Evolutionary conservation across 2,329 filamentous ascomycete genomes (phyloP).

Genomic region (Pseudophaeomoniella oleicola): DNA sequence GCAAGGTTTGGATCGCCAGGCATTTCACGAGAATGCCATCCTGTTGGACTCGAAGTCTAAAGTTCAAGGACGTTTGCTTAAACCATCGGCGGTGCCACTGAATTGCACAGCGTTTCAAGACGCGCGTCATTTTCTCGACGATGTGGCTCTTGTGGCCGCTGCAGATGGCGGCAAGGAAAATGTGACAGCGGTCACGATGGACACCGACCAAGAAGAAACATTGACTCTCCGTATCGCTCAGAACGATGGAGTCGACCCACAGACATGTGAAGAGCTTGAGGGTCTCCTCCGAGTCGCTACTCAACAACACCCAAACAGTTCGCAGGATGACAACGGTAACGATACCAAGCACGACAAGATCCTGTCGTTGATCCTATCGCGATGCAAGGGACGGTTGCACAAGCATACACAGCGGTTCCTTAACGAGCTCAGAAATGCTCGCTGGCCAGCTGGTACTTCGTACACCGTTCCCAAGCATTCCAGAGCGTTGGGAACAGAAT

Average conservation of each 20-base stretch:
- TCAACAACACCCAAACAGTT: background rate
- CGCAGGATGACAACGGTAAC: background rate
- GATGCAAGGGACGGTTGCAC: background rate
- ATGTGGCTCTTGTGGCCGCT: slow-evolving; percentile 3
- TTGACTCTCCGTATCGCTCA: background rate
- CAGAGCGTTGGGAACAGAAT: background rate
- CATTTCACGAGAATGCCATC: slow-evolving; percentile 4
- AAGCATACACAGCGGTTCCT: background rate
- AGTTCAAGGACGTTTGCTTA: slow-evolving; percentile 2
- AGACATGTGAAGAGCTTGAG: background rate
- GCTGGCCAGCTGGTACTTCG: background rate
- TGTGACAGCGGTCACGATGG: slow-evolving; percentile 3
- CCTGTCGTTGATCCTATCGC: background rate
- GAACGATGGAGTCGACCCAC: background rate
- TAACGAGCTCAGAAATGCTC: background rate
- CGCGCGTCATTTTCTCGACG: slow-evolving; percentile 2
- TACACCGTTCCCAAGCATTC: background rate
- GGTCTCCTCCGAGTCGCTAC: background rate
- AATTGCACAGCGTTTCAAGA: slow-evolving; percentile 1
- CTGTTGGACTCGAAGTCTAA: slow-evolving; percentile 2
- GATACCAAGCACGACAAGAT: background rate
- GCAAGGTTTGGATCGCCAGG: slow-evolving; percentile 2
- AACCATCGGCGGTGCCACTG: slow-evolving; percentile 1
- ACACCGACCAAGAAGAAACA: slow-evolving; percentile 1
- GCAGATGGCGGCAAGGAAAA: slow-evolving; percentile 2